phyloP scores from a whole-genome alignment of 1,284 basidiomycete species.

The Microbotryum intermedium region DNA sequence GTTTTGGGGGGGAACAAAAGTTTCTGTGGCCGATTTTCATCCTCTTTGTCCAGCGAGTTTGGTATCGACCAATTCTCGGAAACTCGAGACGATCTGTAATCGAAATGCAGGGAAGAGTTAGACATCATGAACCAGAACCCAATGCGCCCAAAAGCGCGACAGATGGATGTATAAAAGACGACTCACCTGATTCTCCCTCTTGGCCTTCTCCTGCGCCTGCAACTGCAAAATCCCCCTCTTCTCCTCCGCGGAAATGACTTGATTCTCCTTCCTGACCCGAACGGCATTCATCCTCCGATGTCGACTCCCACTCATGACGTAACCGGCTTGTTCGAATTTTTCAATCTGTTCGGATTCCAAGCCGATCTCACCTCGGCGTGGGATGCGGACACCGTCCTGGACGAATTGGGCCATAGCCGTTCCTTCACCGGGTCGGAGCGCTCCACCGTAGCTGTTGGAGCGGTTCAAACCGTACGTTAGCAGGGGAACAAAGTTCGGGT shows the following conservation, averaged over 20 bases:
- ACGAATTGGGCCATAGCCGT: constrained; percentile 94
- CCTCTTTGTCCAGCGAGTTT: constrained; percentile 2
- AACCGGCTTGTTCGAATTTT: constrained; percentile 78
- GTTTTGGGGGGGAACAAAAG: too few relatives aligned
- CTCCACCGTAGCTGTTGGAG: constrained; percentile 53
- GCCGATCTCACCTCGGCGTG: constrained; percentile 96
- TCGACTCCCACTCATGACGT: constrained; percentile 93
- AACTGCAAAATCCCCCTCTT: constrained; percentile 86
- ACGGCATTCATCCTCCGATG: constrained; percentile 67
- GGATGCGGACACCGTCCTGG: constrained; percentile 82
- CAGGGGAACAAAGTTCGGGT: too few relatives aligned
- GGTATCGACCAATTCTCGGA: constrained; percentile 32
- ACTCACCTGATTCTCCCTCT: constrained; percentile 59
- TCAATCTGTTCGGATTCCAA: constrained; percentile 79
- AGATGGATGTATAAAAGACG: too few relatives aligned
- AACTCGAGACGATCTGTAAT: constrained; percentile 27
- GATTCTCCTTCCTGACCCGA: constrained; percentile 95
- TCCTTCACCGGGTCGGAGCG: constrained; percentile 86
- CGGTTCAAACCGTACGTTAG: not conserved
- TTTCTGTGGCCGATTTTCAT: too few relatives aligned
- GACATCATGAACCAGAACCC: not conserved
- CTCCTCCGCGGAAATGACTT: constrained; percentile 90
- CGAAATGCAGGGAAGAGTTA: not conserved
- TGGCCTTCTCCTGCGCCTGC: constrained; percentile 83
- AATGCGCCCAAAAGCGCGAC: too few relatives aligned